A percentile compares a stretch with the other conserved stretches of the same genome.
Evolutionary conservation across 768 basidiomycete species (phyloP).

Genomic region (Leucogyrophana mollusca): DNA sequence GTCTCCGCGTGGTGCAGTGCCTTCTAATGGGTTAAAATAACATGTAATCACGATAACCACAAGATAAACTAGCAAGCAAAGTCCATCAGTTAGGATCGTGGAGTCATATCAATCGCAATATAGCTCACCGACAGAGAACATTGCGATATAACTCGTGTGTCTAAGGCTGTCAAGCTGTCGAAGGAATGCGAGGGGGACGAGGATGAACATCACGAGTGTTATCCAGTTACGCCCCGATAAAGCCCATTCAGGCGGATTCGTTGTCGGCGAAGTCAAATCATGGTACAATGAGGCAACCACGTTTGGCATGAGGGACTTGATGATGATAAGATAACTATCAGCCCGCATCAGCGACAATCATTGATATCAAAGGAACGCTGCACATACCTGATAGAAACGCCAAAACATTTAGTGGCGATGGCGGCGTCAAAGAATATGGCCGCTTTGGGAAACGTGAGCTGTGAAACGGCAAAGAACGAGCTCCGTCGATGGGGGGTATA

Average conservation of each 20-base stretch:
- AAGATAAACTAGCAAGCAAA: slow-evolving; percentile 56
- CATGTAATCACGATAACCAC: slow-evolving; percentile 77
- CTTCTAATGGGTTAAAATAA: slow-evolving; percentile 73
- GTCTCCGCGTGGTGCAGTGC: slow-evolving; percentile 62
- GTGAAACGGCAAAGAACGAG: slow-evolving; percentile 81
- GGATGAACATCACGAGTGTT: slow-evolving; percentile 67
- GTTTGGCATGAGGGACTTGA: slow-evolving; percentile 91
- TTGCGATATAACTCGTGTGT: slow-evolving; percentile 87
- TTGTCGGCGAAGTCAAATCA: slow-evolving; percentile 62
- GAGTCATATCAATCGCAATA: neutral
- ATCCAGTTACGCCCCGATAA: slow-evolving; percentile 84
- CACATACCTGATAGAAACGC: slow-evolving; percentile 85
- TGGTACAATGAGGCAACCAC: slow-evolving; percentile 84
- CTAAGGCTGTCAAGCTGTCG: slow-evolving; percentile 81
- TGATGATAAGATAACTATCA: slow-evolving; percentile 81
- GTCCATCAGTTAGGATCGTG: neutral
- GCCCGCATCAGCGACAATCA: neutral
- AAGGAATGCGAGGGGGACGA: slow-evolving; percentile 82
- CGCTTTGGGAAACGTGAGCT: slow-evolving; percentile 86
- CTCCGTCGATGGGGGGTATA: slow-evolving; percentile 70
- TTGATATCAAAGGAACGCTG: neutral
- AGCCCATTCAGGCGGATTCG: slow-evolving; percentile 73
- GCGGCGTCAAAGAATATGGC: slow-evolving; percentile 91
- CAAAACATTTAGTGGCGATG: slow-evolving; percentile 95
- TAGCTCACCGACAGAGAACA: slow-evolving; percentile 82